Base-by-base conservation (phyloP, 2,329 filamentous ascomycete species). In the Stagonosporopsis tanaceti region DNA sequence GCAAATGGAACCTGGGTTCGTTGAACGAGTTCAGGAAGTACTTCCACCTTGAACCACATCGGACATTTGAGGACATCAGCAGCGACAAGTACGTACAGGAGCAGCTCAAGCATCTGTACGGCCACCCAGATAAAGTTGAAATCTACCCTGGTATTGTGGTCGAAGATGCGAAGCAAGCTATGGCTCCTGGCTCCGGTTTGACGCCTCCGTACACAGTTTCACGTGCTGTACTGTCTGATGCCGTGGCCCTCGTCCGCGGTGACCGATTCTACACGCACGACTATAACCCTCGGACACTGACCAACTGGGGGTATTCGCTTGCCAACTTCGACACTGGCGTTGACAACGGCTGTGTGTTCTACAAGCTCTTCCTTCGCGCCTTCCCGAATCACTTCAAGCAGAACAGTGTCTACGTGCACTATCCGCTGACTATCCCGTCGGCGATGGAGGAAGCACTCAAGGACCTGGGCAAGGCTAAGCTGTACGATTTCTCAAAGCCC, bases 21-120 rank as follows among this genome's bases (percentile, higher is more conserved):
- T 80, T 96, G 59, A 96, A 96, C 70, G 92, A 95, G 78, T 96
- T 95, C 81, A 85, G 92, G 50, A 88, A 90, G 72, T 90, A 93
- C 78, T 93, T 94, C 66, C 87, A 88, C 1, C 80, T 96, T 6
- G 90, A 90, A 76, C 84, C 86, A 0, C 89, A 96, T 70, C 85
- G 88, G 22, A 89, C 82, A 0, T 96, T 96, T 59, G 90, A 93
- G 72, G 90, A 93, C 47, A 93, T 96, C 78, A 95, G 93, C 74
- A 86, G 87, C 0, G 89, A 96, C 66, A 88, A 87, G 0, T 84
- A 85, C 41, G 84, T 94, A 15, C 85, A 90, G 2, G 82, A 89
- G 45, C 80, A 86, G 25, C 81, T 95, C 11, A 72, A 68, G 51
- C 71, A 74, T 56, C 70, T 80, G 9, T 93, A 93, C 72, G 89